Evolutionary conservation across 345 rosid genomes (phyloP).

Genomic region (Noccaea caerulescens): DNA sequence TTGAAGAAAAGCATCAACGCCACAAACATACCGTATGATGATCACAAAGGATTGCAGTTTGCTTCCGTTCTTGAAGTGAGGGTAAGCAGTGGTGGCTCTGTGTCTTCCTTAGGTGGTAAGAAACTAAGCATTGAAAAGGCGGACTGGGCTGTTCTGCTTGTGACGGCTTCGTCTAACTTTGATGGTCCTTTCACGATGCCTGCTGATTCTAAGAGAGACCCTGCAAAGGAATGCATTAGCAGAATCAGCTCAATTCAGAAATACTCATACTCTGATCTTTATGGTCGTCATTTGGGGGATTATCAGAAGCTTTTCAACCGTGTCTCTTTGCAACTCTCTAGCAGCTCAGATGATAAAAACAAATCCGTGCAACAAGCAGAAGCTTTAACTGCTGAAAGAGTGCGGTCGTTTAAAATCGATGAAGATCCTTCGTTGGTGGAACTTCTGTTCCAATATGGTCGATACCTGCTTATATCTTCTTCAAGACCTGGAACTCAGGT

Average conservation of each 20-base stretch:
- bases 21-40: conserved; percentile 43
- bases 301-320: conserved; percentile 82
- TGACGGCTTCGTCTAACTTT: conserved; percentile 75
- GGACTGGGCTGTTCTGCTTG: conserved; percentile 72
- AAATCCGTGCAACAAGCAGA: conserved; percentile 17
- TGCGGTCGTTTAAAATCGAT: conserved; percentile 67
- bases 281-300: conserved; percentile 66
- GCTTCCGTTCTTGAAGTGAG: conserved; percentile 67
- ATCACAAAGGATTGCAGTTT: conserved; percentile 69
- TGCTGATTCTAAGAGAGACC: conserved; percentile 67
- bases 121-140: conserved; percentile 74
- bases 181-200: conserved; percentile 82
- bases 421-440: conserved; percentile 89
- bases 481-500: conserved; percentile 94
- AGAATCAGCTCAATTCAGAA: conserved; percentile 52
- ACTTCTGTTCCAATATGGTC: conserved; percentile 80
- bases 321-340: conserved; percentile 65
- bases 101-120: conserved; percentile 56
- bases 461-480: conserved; percentile 86
- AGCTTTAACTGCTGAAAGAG: conserved; percentile 69
- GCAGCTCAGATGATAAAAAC: conserved; percentile 45
- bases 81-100: conserved; percentile 60
- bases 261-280: conserved; percentile 67
- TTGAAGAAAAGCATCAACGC: conserved; percentile 41
- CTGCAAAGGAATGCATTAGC: conserved; percentile 52